A percentile compares a stretch with the other conserved stretches of the same genome.
These are phyloP conservation scores for Cystofilobasidium ferigula DNA, from an alignment of 768 basidiomycete genomes.

Conservation along the genomic window DNA sequence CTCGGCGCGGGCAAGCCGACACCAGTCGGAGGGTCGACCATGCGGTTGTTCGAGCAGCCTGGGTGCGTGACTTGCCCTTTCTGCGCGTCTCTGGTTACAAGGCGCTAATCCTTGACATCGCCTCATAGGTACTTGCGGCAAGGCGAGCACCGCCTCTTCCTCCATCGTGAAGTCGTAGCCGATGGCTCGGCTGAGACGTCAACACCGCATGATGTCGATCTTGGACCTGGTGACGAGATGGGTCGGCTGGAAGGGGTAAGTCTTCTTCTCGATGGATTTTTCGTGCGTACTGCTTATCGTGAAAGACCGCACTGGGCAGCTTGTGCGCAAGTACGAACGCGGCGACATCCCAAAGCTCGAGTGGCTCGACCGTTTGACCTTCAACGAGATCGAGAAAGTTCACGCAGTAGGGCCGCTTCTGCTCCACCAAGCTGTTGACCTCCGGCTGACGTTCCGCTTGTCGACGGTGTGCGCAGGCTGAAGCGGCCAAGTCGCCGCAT, in stretches of 20 bases:
- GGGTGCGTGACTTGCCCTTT: conserved; percentile 29
- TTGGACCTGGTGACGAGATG: conserved; percentile 89
- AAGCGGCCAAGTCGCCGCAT: conserved; percentile 81
- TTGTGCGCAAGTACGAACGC: conserved; percentile 87
- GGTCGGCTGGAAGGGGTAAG: conserved; percentile 80
- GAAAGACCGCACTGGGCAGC: conserved; percentile 28
- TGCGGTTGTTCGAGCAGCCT: conserved; percentile 84
- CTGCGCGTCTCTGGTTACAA: neutral
- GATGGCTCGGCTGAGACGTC: conserved; percentile 69
- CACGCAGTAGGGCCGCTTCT: conserved; percentile 57
- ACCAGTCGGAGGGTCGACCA: conserved; percentile 83
- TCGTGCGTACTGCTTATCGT: no score
- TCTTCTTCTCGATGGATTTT: neutral
- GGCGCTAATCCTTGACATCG: neutral
- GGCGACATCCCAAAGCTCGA: conserved; percentile 89
- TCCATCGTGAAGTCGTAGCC: conserved; percentile 75
- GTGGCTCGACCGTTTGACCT: conserved; percentile 88
- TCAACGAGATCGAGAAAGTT: conserved; percentile 87
- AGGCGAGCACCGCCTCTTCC: conserved; percentile 75
- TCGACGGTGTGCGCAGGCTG: conserved; percentile 50
- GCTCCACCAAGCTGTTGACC: conserved; percentile 10
- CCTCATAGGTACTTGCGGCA: conserved; percentile 66
- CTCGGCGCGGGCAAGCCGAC: conserved; percentile 65
- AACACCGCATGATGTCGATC: conserved; percentile 56
- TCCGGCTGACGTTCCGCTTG: neutral